Percentiles rank a stretch among this genome's conserved stretches.
These are phyloP conservation scores for Ceratobasidium sp. DNA, from an alignment of 1,284 basidiomycete genomes.

Conservation along the genomic window DNA sequence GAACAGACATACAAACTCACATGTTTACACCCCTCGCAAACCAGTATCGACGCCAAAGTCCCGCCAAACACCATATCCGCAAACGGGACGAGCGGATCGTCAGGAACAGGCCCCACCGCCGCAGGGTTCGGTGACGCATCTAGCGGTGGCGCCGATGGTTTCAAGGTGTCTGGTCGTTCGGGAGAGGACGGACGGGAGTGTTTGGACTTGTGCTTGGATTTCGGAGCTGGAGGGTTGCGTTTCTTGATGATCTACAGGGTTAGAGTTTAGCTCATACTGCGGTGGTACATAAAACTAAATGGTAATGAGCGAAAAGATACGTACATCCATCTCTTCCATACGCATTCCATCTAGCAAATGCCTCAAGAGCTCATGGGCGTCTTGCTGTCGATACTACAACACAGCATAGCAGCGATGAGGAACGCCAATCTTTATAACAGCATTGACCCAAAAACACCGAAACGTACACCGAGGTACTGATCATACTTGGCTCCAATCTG, in stretches of 20 bases:
- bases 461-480: conserved; percentile 82
- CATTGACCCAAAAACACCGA: background rate
- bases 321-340: conserved; percentile 93
- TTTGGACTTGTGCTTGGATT: conserved; percentile 48
- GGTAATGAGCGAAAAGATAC: conserved; percentile 53
- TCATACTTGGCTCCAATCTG: conserved; percentile 87
- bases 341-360: conserved; percentile 93
- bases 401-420: conserved; percentile 13
- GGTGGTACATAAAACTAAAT: background rate
- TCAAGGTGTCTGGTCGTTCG: conserved; percentile 25
- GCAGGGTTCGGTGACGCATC: conserved; percentile 36
- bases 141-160: background rate
- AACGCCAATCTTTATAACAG: conserved; percentile 48
- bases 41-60: conserved; percentile 86
- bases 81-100: conserved; percentile 74
- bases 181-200: conserved; percentile 37
- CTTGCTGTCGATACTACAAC: conserved; percentile 81
- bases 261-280: conserved; percentile 1
- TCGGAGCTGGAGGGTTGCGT: conserved; percentile 67
- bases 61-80: conserved; percentile 92
- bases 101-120: conserved; percentile 47
- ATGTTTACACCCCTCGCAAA: conserved; percentile 91
- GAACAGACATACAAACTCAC: conserved; percentile 55
- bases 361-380: conserved; percentile 92
- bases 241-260: conserved; percentile 78